Evolutionary conservation across 1,284 basidiomycete genomes (phyloP), one percentile per base, ranked within the genome.

Genomic region (Cutaneotrichosporon dermatis): DNA sequence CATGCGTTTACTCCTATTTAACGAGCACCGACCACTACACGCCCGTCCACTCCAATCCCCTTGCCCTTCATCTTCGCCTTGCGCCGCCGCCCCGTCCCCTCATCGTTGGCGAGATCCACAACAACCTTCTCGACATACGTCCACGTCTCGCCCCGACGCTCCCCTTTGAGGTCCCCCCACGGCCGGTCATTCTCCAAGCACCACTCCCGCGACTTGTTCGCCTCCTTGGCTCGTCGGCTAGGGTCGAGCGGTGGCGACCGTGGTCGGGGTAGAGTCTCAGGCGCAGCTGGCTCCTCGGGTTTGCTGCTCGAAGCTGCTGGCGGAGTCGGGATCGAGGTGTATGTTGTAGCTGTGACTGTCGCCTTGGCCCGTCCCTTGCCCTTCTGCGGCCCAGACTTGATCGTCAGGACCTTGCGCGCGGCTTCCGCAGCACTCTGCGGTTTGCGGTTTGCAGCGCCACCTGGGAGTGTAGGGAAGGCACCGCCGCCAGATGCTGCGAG

Each of bases 401-500:
- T 67, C 9, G 66, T 66, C 41, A 67, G 58, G 35, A 67, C 64
- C 37, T 58, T 55, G 41, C 55, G 46, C 5, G 58, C 59, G 4
- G 33, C 58, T 13, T 58, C 58, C 15, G 57, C 59, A 15, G 51
- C 12, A 33, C 15, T 51, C 15, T 36, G 12, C 9, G 55, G 45
- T 25, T 58, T 56, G 6, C 41, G 42, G 25, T 25, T 25, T 25
- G 25, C 25, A 0, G 53, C 41, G 4, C 55, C 51, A 16, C 54
- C 62, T 2, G 65, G 57, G 6, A 79, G 59, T 13, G 71, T 65
- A 6, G 77, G 77, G 66, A 79, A 79, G 4, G 73, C 65, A 1
- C 76, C 77, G 13, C 74, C 75, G 2, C 74, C 77, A n/a, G 69
- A 69, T 51, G 70, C 66, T 11, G 66, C 68, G 8, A 67, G 50